Percentiles rank a stretch among this genome's conserved stretches.
phyloP scores from a whole-genome alignment of 2,329 filamentous ascomycete genomes.

The Penicillium frequentans region DNA sequence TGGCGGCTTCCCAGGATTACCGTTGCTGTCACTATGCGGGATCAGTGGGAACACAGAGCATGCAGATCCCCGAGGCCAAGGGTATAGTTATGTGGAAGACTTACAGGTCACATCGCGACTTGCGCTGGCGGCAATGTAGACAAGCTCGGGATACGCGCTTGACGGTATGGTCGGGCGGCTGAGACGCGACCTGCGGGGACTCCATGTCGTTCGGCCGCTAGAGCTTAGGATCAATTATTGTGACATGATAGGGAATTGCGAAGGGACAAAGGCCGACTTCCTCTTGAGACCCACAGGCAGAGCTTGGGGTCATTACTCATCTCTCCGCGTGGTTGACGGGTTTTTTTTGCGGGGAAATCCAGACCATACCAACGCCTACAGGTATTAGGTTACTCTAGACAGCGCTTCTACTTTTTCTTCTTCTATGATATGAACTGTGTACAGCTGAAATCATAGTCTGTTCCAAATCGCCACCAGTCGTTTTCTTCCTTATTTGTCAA shows the following conservation, averaged over 20 bases:
- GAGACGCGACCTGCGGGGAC: conserved; percentile 10
- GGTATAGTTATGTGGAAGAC: conserved; percentile 21
- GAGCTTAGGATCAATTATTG: conserved; percentile 4
- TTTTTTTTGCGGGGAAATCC: conserved; percentile 2
- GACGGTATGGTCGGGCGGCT: conserved; percentile 33
- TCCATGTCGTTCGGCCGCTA: conserved; percentile 16
- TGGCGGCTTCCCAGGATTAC: conserved; percentile 52
- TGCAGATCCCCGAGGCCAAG: conserved; percentile 10
- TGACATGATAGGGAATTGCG: conserved; percentile 6
- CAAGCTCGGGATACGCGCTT: conserved; percentile 52
- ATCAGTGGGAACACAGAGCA: conserved; percentile 15
- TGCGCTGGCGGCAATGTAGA: conserved; percentile 50
- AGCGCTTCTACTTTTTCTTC: background rate
- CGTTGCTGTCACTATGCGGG: conserved; percentile 42
- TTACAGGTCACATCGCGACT: conserved; percentile 54
- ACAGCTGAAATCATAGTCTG: no score
- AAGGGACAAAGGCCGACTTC: conserved; percentile 12
- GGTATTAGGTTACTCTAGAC: background rate
- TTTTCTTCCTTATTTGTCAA: background rate
- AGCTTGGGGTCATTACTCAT: conserved; percentile 16
- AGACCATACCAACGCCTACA: background rate
- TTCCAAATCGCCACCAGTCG: fast-evolving
- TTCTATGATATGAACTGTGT: background rate
- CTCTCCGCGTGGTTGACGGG: conserved; percentile 4
- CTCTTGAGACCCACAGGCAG: conserved; percentile 3